phyloP scores from a whole-genome alignment of 352 stramenopile genomes.

The Phytophthora hybrid region DNA sequence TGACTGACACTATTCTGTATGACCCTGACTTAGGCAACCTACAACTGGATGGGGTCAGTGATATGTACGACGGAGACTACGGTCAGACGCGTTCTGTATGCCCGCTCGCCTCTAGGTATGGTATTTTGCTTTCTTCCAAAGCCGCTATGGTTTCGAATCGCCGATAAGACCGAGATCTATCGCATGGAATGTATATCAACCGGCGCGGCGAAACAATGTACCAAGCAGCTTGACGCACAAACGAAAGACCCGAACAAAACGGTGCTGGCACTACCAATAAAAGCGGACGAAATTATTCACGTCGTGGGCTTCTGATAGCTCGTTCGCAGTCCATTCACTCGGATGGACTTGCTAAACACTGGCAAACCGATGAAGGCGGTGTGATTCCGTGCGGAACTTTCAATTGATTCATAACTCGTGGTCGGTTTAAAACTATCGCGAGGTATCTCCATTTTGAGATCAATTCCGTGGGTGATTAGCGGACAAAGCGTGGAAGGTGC shows the following conservation, averaged over 20 bases:
- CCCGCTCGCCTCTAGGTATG: not conserved
- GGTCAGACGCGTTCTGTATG: not conserved
- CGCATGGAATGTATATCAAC: not conserved
- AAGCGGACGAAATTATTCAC: not conserved
- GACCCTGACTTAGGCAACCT: not conserved
- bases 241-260: too few relatives aligned
- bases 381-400: constrained; percentile 10
- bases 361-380: not conserved
- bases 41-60: not conserved
- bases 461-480: not conserved
- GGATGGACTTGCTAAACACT: not conserved
- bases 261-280: not conserved
- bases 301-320: not conserved
- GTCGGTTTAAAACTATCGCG: constrained; percentile 13
- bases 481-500: constrained; percentile 24
- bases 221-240: not conserved
- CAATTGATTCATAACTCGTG: constrained; percentile 7
- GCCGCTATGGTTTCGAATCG: not conserved
- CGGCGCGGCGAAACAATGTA: not conserved
- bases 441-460: constrained; percentile 21
- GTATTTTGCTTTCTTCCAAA: not conserved
- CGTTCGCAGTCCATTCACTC: not conserved
- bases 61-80: not conserved
- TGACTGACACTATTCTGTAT: not conserved
- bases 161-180: not conserved